phyloP scores from a whole-genome alignment of 2,329 filamentous ascomycete species.

The Emydomyces testavorans region DNA sequence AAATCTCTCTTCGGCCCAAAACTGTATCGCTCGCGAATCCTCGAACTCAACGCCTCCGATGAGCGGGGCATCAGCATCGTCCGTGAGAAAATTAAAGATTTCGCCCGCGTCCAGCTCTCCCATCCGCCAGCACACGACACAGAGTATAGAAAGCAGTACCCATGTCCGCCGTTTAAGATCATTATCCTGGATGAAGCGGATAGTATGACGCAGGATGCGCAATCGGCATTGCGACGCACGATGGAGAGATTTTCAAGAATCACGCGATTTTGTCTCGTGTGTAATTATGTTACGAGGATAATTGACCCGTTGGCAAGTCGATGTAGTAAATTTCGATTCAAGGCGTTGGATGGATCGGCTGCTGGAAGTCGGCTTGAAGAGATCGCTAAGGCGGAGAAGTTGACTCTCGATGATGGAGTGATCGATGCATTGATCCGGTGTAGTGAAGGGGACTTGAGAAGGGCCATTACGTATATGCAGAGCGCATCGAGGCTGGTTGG shows the following conservation, averaged over 20 bases:
- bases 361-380: conserved; percentile 66
- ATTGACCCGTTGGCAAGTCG: conserved; percentile 89
- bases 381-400: conserved; percentile 69
- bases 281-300: conserved; percentile 97
- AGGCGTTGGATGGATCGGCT: conserved; percentile 79
- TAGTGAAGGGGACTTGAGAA: conserved; percentile 86
- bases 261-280: conserved; percentile 92
- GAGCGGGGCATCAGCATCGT: conserved; percentile 97
- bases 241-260: conserved; percentile 99
- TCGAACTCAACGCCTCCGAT: conserved; percentile 97
- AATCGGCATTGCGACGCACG: conserved; percentile 79
- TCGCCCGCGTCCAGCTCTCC: conserved; percentile 86
- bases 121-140: conserved; percentile 60
- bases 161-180: conserved; percentile 97
- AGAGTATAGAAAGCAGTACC: conserved; percentile 56
- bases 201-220: conserved; percentile 97
- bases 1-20: conserved; percentile 96
- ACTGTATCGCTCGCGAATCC: conserved; percentile 83
- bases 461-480: conserved; percentile 92
- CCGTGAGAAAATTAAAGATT: conserved; percentile 95
- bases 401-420: conserved; percentile 65
- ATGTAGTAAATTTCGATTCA: conserved; percentile 97
- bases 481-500: conserved; percentile 83
- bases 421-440: conserved; percentile 74
- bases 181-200: conserved; percentile 97